Conservation (phyloP, 768 basidiomycete genomes). For the Xerocomus brunneocitrinus region DNA sequence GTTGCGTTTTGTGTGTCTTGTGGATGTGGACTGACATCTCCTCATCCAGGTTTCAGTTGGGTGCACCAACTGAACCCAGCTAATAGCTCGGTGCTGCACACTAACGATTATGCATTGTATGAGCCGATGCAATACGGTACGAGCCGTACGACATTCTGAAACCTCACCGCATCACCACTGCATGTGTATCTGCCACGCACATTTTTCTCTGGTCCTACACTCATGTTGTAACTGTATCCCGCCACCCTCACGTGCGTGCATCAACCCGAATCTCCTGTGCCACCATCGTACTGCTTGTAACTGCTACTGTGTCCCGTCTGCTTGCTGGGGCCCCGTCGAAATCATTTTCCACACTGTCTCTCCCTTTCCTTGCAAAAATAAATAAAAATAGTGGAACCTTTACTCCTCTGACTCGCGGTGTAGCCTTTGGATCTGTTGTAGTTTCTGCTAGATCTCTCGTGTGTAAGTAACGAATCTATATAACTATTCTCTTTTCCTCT, state of each 20-base stretch:
- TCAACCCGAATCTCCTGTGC: neutral
- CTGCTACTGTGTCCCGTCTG: neutral
- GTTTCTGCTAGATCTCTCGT: neutral
- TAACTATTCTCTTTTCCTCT: neutral
- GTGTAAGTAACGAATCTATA: neutral
- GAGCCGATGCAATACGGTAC: slow-evolving; percentile 16
- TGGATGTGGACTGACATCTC: neutral
- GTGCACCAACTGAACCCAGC: slow-evolving; percentile 27
- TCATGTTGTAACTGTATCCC: neutral
- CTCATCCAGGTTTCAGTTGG: slow-evolving; percentile 33
- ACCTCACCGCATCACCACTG: neutral
- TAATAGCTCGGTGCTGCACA: slow-evolving; percentile 13
- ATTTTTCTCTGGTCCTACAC: neutral
- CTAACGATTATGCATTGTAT: slow-evolving; percentile 28
- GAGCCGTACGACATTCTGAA: slow-evolving; percentile 11
- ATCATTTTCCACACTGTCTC: neutral
- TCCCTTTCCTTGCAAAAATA: neutral
- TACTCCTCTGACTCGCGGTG: neutral
- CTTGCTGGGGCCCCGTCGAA: neutral
- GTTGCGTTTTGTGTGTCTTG: neutral
- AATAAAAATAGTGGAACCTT: neutral
- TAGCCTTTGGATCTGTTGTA: neutral
- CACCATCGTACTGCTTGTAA: neutral
- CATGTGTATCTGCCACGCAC: neutral
- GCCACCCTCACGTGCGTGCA: neutral